Evolutionary conservation across 139 green algal genomes (phyloP), one percentile per base, ranked within the genome.

Genomic region (Astrephomene gubernaculifera): DNA sequence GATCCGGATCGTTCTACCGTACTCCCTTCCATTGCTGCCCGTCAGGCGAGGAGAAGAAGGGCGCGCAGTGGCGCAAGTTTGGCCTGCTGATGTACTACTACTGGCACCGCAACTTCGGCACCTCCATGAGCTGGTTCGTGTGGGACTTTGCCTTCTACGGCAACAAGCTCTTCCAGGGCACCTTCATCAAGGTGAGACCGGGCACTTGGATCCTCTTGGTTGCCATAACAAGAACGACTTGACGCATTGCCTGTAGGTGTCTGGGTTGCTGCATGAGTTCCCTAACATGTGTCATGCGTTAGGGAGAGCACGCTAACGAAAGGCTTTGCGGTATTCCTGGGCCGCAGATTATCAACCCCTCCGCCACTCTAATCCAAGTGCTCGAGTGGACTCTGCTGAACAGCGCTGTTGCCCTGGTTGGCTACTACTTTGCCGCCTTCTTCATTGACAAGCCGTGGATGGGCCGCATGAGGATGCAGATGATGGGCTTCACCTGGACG

Each of bases 301-400:
- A n/a, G n/a, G n/a, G n/a, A n/a, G n/a, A n/a, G n/a, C n/a, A n/a
- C n/a, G n/a, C n/a, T n/a, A n/a, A n/a, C n/a, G n/a, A n/a, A n/a
- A n/a, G n/a, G 31, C 29, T 8, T 41, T 44, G 14, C 70, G 21
- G 24, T 61, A 12, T 21, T n/a, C 49, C 49, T 57, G 14, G 65
- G 17, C 14, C 38, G 27, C 53, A 86, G n/a, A 81, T 90, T 38
- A 85, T 89, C 70, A 84, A 67, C 73, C 67, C 86, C 22, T 60
- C 54, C 12, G 86, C 93, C 67, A 83, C 71, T 12, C 43, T 94
- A 4, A 90, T 94, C 49, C 86, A 85, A 49, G 87, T 79, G 31
- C 88, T 93, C 64, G 80, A 94, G 61, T 97, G 92, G 93, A 96
- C 91, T 0, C 78, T 95, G 36, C 88, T 97, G 7, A 97, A 97